These are phyloP conservation scores for Aspergillus nanangensis DNA, from an alignment of 495 filamentous ascomycete species.

Conservation along the genomic window DNA sequence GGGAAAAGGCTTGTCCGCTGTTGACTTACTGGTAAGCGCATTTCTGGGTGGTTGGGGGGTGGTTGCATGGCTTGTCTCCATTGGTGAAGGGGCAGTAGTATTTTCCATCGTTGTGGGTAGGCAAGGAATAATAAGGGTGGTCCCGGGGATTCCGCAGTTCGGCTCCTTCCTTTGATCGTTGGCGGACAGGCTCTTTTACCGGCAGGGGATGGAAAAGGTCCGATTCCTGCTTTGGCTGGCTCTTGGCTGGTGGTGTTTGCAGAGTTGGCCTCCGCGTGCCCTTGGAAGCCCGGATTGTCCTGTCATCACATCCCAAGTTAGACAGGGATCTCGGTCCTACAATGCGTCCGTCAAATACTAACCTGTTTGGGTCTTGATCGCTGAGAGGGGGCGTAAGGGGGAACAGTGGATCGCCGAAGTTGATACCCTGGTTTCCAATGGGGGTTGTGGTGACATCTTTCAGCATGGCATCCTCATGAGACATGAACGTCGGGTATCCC, in stretches of 20 bases:
- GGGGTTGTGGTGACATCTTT: constrained; percentile 33
- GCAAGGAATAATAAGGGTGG: constrained; percentile 72
- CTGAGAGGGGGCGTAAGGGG: constrained; percentile 35
- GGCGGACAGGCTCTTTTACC: constrained; percentile 33
- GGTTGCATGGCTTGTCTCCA: constrained; percentile 67
- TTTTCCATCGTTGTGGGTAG: constrained; percentile 65
- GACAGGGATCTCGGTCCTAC: too few relatives aligned
- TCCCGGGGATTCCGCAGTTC: constrained; percentile 63
- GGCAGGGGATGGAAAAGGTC: constrained; percentile 37
- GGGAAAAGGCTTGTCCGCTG: background rate
- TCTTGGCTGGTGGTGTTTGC: constrained; percentile 26
- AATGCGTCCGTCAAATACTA: constrained; percentile 15
- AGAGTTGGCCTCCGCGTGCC: constrained; percentile 33
- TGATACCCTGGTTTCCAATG: constrained; percentile 33
- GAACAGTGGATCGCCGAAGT: constrained; percentile 40
- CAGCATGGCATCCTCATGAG: constrained; percentile 36
- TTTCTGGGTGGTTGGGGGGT: constrained; percentile 86
- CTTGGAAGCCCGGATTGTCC: constrained; percentile 38
- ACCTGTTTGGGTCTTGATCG: constrained; percentile 45
- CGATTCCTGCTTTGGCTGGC: constrained; percentile 32
- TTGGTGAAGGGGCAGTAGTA: constrained; percentile 85
- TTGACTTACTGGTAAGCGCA: constrained; percentile 90
- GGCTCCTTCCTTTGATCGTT: constrained; percentile 43
- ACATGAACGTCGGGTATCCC: constrained; percentile 37
- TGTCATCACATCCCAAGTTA: constrained; percentile 26